Percentiles rank a stretch among this genome's conserved stretches.
These are phyloP conservation scores for Kurtzmaniella quercitrusa DNA, from an alignment of 1,139 yeast genomes.

Conservation along the genomic window DNA sequence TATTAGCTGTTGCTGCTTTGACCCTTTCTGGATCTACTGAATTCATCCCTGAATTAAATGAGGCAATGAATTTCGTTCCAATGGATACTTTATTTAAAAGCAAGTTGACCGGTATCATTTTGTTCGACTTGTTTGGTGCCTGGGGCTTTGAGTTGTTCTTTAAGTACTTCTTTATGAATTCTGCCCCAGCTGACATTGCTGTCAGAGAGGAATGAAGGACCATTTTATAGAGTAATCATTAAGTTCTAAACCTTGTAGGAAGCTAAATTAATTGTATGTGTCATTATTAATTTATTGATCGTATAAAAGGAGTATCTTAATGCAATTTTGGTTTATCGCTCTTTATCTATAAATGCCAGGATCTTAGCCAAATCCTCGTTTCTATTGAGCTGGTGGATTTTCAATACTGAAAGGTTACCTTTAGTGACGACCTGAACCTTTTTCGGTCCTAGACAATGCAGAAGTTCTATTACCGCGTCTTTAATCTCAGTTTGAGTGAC, in stretches of 20 bases:
- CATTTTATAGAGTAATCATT: slow-evolving; percentile 1
- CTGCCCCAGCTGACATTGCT: slow-evolving; percentile 90
- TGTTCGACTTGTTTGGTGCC: slow-evolving; percentile 72
- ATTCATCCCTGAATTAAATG: slow-evolving; percentile 89
- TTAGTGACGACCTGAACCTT: slow-evolving; percentile 16
- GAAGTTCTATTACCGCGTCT: slow-evolving; percentile 28
- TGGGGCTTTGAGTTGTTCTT: slow-evolving; percentile 78
- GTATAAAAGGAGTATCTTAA: too few relatives aligned
- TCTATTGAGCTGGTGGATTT: slow-evolving; percentile 25
- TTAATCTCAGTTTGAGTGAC: slow-evolving; percentile 15
- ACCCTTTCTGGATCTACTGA: slow-evolving; percentile 94
- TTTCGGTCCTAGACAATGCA: slow-evolving; percentile 13
- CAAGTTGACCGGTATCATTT: slow-evolving; percentile 69
- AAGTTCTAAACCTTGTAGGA: too few relatives aligned
- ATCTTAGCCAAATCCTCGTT: slow-evolving; percentile 15
- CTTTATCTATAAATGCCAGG: background rate
- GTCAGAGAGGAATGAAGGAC: slow-evolving; percentile 26
- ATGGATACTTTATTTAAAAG: slow-evolving; percentile 73
- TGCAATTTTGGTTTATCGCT: too few relatives aligned
- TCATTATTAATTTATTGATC: too few relatives aligned
- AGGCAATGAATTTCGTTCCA: slow-evolving; percentile 86
- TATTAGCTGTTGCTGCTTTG: slow-evolving; percentile 83
- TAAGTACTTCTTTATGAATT: slow-evolving; percentile 86
- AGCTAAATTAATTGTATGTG: too few relatives aligned
- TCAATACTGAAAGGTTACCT: slow-evolving; percentile 24